These are phyloP conservation scores for Akanthomyces muscarius DNA, from an alignment of 2,329 filamentous ascomycete genomes.

Conservation along the genomic window DNA sequence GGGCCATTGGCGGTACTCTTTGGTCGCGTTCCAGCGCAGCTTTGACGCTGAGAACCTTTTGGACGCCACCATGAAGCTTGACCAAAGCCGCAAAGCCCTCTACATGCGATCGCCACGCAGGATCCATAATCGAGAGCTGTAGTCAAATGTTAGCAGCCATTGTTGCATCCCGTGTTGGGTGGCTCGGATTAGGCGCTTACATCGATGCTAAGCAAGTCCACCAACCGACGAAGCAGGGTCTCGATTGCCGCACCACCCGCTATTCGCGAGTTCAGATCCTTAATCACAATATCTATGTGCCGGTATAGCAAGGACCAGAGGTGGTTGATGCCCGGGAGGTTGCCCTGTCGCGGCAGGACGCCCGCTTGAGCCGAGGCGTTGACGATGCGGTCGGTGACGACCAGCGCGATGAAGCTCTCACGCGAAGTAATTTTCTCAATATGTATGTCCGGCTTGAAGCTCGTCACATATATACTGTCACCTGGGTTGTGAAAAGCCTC, in stretches of 20 bases:
- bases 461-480: constrained; percentile 6
- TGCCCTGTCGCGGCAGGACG: constrained; percentile 7
- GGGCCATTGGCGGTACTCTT: constrained; percentile 1
- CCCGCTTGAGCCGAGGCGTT: constrained; percentile 8
- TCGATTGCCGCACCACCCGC: constrained; percentile 1
- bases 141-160: neutral
- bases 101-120: constrained; percentile 10
- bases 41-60: constrained; percentile 5
- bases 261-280: constrained; percentile 12
- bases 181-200: neutral
- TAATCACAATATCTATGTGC: constrained; percentile 5
- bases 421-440: constrained; percentile 4
- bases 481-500: constrained; percentile 8
- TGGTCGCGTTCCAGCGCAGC: neutral
- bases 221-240: neutral
- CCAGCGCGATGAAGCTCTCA: constrained; percentile 8
- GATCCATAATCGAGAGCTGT: constrained; percentile 13
- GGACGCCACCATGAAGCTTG: constrained; percentile 13
- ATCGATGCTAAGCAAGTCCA: constrained; percentile 12
- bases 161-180: neutral
- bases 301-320: constrained; percentile 14
- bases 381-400: constrained; percentile 14
- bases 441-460: neutral
- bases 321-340: constrained; percentile 7
- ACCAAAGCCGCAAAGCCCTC: constrained; percentile 13